Base-by-base conservation (phyloP, 2,329 filamentous ascomycete genomes). In the Pseudovirgaria hyperparasitica region DNA sequence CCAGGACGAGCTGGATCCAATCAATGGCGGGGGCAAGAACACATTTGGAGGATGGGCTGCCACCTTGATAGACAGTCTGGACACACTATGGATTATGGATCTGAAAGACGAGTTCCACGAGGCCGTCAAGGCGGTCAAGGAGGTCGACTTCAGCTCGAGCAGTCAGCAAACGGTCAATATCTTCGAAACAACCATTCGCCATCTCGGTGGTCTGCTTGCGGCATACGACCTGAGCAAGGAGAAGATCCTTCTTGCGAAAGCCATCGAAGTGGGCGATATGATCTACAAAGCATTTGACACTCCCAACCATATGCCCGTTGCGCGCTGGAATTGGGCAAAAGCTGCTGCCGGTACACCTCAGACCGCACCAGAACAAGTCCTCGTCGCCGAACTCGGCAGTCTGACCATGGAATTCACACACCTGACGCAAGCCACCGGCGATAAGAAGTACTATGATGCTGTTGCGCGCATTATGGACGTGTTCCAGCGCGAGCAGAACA, bases 181-280 rank as follows among this genome's bases (percentile, higher is more conserved):
- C n/a, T 65, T 65, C 30, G 62, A 65, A 35, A 64, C 62, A 1
- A 65, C 58, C 1, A 65, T 64, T 23, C 45, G 52, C 19, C 54
- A 54, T 22, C 43, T 55, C 6, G 51, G 52, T 11, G 52, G 52
- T 6, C 31, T 55, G 11, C 30, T 55, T 16, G 43, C 42, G 23
- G 52, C 52, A 26, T 55, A 54, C 30, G 52, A 55, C 27, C 38
- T 55, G 19, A 54, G 48, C 23, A 35, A 36, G 9, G 46, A 48
- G 26, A 40, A 47, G 16, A 41, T 49, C 3, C 33, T 55, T 12
- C 33, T 55, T 17, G 41, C 48, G n/a, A 54, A 54, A 26, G 50
- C 51, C 1, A 35, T 50, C 18, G 50, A 55, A 23, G 29, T 55
- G 8, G 52, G 48, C 2, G 50, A 54, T 29, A 47, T 64, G 60